Conservation (phyloP, 2,329 filamentous ascomycete genomes). For the Fonsecaea multimorphosa region DNA sequence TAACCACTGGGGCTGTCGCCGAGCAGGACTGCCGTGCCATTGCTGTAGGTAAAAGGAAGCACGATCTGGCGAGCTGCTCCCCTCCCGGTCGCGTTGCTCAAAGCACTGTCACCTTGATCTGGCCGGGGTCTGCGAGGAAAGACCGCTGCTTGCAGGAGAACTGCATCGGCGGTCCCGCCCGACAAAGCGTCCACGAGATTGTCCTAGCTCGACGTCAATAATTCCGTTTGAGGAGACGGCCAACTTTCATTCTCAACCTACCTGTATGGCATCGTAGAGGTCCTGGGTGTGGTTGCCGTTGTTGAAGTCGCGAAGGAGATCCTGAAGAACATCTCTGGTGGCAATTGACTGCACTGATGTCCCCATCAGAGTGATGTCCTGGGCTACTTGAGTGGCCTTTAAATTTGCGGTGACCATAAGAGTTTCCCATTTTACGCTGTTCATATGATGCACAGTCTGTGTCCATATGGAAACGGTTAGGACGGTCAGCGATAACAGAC, state of each 20-base stretch:
- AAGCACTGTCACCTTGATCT: conserved; percentile 49
- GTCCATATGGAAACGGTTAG: conserved; percentile 68
- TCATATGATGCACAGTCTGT: conserved; percentile 17
- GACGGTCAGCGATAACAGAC: conserved; percentile 75
- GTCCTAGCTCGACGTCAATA: conserved; percentile 9
- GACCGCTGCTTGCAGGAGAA: conserved; percentile 69
- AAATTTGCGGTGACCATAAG: conserved; percentile 80
- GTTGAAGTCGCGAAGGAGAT: conserved; percentile 57
- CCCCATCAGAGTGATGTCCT: conserved; percentile 78
- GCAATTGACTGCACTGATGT: conserved; percentile 74
- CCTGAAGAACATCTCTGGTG: conserved; percentile 64
- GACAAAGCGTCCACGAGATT: conserved; percentile 66
- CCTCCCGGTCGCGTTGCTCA: conserved; percentile 68
- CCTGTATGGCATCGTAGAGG: conserved; percentile 17
- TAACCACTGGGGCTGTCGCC: conserved; percentile 70
- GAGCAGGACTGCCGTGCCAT: conserved; percentile 66
- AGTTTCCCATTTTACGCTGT: conserved; percentile 56
- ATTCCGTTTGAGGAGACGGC: not conserved
- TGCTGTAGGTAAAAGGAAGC: conserved; percentile 65
- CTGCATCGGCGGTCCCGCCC: conserved; percentile 66
- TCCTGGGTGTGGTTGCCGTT: conserved; percentile 56
- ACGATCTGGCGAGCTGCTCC: conserved; percentile 49
- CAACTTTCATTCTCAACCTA: conserved; percentile 14
- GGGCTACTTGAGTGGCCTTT: conserved; percentile 79
- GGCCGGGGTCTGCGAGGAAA: conserved; percentile 72